phyloP scores from a whole-genome alignment of 1,139 yeast genomes.

The Taphrina wiesneri region DNA sequence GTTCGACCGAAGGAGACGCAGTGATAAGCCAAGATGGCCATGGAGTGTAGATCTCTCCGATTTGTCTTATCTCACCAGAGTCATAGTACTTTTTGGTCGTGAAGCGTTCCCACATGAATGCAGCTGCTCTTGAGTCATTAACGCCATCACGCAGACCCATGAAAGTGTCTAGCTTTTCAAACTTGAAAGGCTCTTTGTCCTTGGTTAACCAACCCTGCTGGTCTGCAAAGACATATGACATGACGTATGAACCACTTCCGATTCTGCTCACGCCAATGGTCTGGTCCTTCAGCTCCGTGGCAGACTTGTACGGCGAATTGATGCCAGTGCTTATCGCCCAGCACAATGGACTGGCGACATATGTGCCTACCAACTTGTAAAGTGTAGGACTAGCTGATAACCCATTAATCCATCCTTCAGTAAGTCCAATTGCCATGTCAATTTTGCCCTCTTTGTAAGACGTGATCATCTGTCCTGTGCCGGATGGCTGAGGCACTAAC shows the following conservation, averaged over 20 bases:
- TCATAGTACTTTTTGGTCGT: constrained; percentile 85
- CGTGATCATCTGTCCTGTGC: constrained; percentile 83
- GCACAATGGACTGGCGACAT: constrained; percentile 74
- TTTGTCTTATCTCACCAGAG: constrained; percentile 69
- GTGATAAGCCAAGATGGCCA: constrained; percentile 95
- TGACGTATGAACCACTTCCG: constrained; percentile 88
- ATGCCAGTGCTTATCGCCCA: constrained; percentile 88
- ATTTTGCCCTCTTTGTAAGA: constrained; percentile 64
- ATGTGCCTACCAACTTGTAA: constrained; percentile 73
- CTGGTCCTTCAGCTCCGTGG: constrained; percentile 61
- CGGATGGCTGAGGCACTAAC: constrained; percentile 76
- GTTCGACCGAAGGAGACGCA: constrained; percentile 49
- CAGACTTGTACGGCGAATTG: constrained; percentile 56
- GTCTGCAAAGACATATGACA: constrained; percentile 80
- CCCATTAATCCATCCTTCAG: constrained; percentile 88
- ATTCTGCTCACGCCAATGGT: constrained; percentile 81
- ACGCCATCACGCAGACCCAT: constrained; percentile 77
- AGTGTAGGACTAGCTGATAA: constrained; percentile 66
- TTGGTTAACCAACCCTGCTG: constrained; percentile 50
- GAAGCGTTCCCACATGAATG: constrained; percentile 95
- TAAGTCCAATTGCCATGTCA: constrained; percentile 77
- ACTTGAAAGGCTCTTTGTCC: constrained; percentile 48
- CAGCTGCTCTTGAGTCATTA: constrained; percentile 65
- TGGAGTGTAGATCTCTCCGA: constrained; percentile 89
- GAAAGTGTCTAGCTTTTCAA: constrained; percentile 61